A percentile compares a stretch with the other conserved stretches of the same genome.
Evolutionary conservation across 495 filamentous ascomycete species (phyloP).

Genomic region (Xylaria castorea): DNA sequence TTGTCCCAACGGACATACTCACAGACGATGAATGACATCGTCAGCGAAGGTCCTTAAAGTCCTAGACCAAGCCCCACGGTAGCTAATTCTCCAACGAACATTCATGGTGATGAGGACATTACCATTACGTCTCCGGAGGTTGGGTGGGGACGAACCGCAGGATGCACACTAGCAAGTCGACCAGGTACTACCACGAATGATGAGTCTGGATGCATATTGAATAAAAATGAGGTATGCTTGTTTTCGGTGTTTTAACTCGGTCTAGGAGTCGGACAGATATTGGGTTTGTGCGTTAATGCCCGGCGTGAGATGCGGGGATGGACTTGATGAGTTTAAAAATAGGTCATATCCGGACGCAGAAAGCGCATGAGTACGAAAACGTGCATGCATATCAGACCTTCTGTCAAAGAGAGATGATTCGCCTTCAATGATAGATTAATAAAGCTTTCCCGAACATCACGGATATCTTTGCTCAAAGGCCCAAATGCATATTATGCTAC

Average conservation of each 20-base stretch:
- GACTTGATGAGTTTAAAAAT: conserved; percentile 26
- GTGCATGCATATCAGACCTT: conserved; percentile 1
- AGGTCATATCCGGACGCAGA: conserved; percentile 19
- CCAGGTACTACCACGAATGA: conserved; percentile 5
- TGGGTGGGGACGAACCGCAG: conserved; percentile 26
- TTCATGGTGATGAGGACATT: neutral
- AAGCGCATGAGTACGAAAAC: neutral
- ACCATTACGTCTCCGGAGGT: conserved; percentile 22
- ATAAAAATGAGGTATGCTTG: neutral
- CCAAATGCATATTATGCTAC: neutral
- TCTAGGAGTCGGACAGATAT: neutral
- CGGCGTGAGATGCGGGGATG: conserved; percentile 3
- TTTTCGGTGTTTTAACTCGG: conserved; percentile 8
- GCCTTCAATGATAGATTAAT: conserved; percentile 16
- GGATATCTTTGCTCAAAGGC: neutral
- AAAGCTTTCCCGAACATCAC: neutral
- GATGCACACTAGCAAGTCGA: conserved; percentile 4
- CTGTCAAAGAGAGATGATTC: neutral
- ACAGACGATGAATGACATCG: neutral
- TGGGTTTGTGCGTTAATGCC: conserved; percentile 3
- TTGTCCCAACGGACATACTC: neutral
- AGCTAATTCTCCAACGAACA: neutral
- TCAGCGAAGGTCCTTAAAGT: conserved; percentile 13
- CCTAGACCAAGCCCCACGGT: conserved; percentile 9
- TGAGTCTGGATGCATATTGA: conserved; percentile 14